Conservation (phyloP, 352 stramenopile species). For the Phytophthora citrophthora region DNA sequence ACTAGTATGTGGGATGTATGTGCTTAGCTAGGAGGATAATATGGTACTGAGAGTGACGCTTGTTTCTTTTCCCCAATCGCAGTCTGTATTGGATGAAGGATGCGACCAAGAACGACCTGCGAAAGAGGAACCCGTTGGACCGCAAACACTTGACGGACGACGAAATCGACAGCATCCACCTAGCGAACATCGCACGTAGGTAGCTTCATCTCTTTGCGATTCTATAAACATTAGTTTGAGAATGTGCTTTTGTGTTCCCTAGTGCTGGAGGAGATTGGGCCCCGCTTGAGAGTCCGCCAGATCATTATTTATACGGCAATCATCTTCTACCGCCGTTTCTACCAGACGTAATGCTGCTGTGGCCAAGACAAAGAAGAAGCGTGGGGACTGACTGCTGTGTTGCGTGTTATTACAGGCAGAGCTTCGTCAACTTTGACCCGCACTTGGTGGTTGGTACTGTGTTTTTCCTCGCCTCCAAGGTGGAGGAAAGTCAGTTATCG, state of each 20-base stretch:
- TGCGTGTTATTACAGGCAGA: conserved; percentile 63
- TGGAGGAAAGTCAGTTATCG: conserved; percentile 87
- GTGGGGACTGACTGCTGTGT: conserved; percentile 1
- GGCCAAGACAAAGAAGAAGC: background rate
- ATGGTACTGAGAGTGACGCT: background rate
- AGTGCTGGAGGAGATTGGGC: conserved; percentile 89
- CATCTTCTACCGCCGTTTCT: conserved; percentile 92
- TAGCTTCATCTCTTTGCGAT: background rate
- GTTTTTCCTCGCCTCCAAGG: conserved; percentile 89
- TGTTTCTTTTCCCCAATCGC: background rate
- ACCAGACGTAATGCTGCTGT: conserved; percentile 66
- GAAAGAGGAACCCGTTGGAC: conserved; percentile 81
- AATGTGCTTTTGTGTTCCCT: conserved; percentile 4
- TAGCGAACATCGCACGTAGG: conserved; percentile 85
- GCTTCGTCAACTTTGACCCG: conserved; percentile 90
- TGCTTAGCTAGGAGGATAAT: background rate
- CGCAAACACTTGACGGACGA: conserved; percentile 76
- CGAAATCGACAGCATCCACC: conserved; percentile 90
- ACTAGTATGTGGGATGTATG: conserved; percentile 68
- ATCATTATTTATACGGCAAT: conserved; percentile 93
- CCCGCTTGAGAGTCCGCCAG: conserved; percentile 80
- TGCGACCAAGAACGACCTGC: conserved; percentile 75
- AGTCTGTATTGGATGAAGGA: conserved; percentile 92
- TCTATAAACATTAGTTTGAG: background rate
- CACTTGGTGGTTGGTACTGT: conserved; percentile 86